Conservation (phyloP, 75 land plant genomes). For the Cunninghamia lanceolata region DNA sequence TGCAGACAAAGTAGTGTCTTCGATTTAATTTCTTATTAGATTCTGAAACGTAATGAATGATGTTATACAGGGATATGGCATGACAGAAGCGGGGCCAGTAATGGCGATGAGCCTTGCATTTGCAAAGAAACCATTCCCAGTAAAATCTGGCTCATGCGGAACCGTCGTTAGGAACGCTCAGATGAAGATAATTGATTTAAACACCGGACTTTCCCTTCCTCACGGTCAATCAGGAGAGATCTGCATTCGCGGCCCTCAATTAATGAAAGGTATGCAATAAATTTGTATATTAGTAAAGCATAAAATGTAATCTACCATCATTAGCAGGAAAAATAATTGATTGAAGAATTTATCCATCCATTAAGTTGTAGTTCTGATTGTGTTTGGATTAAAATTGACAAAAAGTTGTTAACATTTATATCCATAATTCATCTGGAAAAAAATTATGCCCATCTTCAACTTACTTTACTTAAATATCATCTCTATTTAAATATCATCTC, state of each 20-base stretch:
- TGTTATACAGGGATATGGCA: slow-evolving; percentile 68
- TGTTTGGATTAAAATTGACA: too few species aligned
- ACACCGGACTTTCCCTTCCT: slow-evolving; percentile 60
- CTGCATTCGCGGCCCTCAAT: slow-evolving; percentile 70
- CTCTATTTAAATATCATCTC: too few species aligned
- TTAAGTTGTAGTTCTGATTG: too few species aligned
- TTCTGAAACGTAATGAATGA: too few species aligned
- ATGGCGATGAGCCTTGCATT: slow-evolving; percentile 62
- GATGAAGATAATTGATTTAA: slow-evolving; percentile 69
- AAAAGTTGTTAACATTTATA: too few species aligned
- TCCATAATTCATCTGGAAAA: too few species aligned
- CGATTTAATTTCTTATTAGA: too few species aligned
- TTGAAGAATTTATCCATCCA: neutral
- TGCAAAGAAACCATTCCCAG: slow-evolving; percentile 49
- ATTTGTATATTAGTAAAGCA: too few species aligned
- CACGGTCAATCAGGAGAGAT: slow-evolving; percentile 76
- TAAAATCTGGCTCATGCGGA: slow-evolving; percentile 67
- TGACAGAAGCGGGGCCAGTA: slow-evolving; percentile 84
- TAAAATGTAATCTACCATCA: neutral
- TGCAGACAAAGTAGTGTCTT: too few species aligned
- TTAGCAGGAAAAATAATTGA: neutral
- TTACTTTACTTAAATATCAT: too few species aligned
- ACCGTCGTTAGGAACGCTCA: slow-evolving; percentile 60
- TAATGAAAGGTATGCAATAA: slow-evolving; percentile 86
- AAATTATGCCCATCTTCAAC: too few species aligned